These are phyloP conservation scores for Parasitella parasitica DNA, from an alignment of 371 early-diverging fungal genomes.

Conservation along the genomic window DNA sequence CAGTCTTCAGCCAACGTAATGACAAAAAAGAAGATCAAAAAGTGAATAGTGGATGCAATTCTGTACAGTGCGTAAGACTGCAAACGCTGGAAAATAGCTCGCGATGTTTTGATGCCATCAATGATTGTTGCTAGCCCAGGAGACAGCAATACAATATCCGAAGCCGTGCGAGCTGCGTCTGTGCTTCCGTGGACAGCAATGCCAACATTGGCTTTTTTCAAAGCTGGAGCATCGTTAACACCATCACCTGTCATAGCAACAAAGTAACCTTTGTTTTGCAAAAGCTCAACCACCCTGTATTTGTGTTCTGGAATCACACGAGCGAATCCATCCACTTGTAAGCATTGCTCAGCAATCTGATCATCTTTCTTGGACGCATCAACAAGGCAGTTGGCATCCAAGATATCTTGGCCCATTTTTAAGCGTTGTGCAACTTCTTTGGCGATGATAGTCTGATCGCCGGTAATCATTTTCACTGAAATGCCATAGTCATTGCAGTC, in stretches of 20 bases:
- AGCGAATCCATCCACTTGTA: conserved; percentile 79
- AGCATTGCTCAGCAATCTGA: conserved; percentile 55
- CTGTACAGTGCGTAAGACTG: conserved; percentile 89
- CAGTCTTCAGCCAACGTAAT: conserved; percentile 78
- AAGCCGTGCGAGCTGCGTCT: conserved; percentile 91
- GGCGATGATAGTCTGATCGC: conserved; percentile 79
- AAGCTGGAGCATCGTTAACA: conserved; percentile 86
- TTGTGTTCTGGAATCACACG: conserved; percentile 79
- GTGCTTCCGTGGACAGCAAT: conserved; percentile 88
- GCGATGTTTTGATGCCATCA: conserved; percentile 79
- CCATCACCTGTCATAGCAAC: conserved; percentile 92
- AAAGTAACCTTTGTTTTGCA: conserved; percentile 71
- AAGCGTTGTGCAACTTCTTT: conserved; percentile 78
- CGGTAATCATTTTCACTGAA: conserved; percentile 82
- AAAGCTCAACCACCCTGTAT: conserved; percentile 73
- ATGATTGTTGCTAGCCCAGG: conserved; percentile 87
- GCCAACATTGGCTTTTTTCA: conserved; percentile 86
- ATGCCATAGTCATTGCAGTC: conserved; percentile 68
- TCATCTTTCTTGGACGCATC: conserved; percentile 62
- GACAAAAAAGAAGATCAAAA: conserved; percentile 88
- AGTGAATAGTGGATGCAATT: conserved; percentile 90
- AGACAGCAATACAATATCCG: conserved; percentile 90
- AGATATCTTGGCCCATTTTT: conserved; percentile 66
- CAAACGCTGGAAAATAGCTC: conserved; percentile 91
- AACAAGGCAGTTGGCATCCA: conserved; percentile 67